Base-by-base conservation (phyloP, 371 early-diverging fungal species). In the Sporodiniella umbellata region DNA sequence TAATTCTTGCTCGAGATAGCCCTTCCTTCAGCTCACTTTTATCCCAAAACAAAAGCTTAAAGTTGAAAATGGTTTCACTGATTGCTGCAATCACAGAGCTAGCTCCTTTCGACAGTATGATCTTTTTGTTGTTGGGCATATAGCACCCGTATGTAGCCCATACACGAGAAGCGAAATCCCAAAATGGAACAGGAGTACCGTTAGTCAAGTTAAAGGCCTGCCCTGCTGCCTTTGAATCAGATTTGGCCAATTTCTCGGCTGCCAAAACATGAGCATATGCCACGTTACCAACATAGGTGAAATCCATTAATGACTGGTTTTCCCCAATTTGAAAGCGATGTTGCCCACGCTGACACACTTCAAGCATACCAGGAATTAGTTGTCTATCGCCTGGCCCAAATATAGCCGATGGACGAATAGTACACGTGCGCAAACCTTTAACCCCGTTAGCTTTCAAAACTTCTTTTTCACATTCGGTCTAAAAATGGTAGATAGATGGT, bases 301-400 rank as follows among this genome's bases (percentile, higher is more conserved):
- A 94, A 62, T 95, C 96, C 72, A 92, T 89, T 54, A 94, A 61
- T 14, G 85, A 86, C 0, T 79, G 75, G 73, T 94, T 95, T 57
- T 83, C 72, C n/a, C 97, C 97, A 46, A 96, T 83, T 68, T 89
- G 90, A 56, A 90, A 75, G 38, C 83, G 79, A 70, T 76, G 79
- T 66, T 83, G 77, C 3, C 90, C 89, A 61, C 82, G 79, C 57
- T 81, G 75, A 53, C 86, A 78, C 0, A 89, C 88, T 56, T 85
- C 80, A 60, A 92, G 53, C 58, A 90, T 79, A 8, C 88, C 89
- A 0, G 87, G 89, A 28, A 87, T 82, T n/a, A 79, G 62, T 61
- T 94, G 95, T 47, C 84, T 75, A 64, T 96, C 97, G 14, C 94
- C 86, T 24, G 95, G 94, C 0, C 97, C 97, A 64, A 93, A 95